Base-by-base conservation (phyloP, 2,329 filamentous ascomycete genomes). In the Pestalotiopsis sp. region DNA sequence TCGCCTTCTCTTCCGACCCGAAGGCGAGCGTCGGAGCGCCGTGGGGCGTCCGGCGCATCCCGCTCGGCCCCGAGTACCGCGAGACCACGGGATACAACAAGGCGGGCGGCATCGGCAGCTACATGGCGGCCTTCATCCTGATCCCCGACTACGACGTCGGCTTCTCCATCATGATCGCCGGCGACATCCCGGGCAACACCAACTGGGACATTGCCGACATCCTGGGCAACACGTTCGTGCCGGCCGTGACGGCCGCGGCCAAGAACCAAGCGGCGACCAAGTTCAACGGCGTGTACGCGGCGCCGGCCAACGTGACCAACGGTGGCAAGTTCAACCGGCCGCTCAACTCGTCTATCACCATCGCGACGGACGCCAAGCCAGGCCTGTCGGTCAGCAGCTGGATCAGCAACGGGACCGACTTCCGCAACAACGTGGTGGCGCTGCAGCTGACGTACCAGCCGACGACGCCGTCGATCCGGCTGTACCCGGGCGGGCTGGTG, bases 131-230 rank as follows among this genome's bases (percentile, higher is more conserved):
- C 9, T 66, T 85, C 0, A 78, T 78, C 2, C 72, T 86, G 4
- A 69, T 85, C 3, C 83, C 82, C 0, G 82, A 85, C 68, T 83
- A 79, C 63, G 77, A 81, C 62, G 74, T 82, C 14, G 83, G 83
- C 0, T 81, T 84, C 68, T 77, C 75, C 1, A 73, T 83, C 20
- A 74, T 84, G 1, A 70, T 78, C 2, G 83, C 81, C 11, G 81
- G 80, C 14, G 68, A 74, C 7, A 61, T 77, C 13, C 73, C 76
- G 1, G 70, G 71, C 7, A 79, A 79, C 56, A 71, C 71, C 6
- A 76, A 74, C 38, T 79, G 78, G 68, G 61, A 72, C 38, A 69
- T 78, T 56, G 70, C 76, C 38, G 77, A 79, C 59, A 73, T 70
- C 11, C 65, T 79, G 13, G 76, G 76, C 4, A 74, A 72, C 58